Conservation (phyloP, 1,139 yeast genomes). For the Geotrichum bryndzae region DNA sequence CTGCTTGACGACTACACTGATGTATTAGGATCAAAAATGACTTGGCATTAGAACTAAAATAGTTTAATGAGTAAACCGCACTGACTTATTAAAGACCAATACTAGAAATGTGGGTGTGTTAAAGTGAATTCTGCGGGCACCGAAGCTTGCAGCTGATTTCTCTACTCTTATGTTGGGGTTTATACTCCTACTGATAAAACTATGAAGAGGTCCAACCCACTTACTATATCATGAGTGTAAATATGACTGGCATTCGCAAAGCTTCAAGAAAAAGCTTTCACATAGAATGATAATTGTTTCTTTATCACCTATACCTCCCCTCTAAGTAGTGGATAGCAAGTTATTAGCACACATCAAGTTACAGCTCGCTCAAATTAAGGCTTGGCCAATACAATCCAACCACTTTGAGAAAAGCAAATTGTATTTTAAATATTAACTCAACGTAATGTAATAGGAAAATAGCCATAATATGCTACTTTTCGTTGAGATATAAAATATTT, state of each 20-base stretch:
- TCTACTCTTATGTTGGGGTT: neutral
- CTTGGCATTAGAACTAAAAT: neutral
- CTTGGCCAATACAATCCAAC: too few relatives aligned
- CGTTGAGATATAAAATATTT: too few relatives aligned
- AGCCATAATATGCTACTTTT: too few relatives aligned
- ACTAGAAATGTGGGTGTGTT: neutral
- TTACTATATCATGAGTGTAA: neutral
- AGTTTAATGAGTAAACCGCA: neutral
- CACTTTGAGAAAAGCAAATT: too few relatives aligned
- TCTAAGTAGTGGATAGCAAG: neutral
- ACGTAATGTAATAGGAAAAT: too few relatives aligned
- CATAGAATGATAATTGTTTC: neutral
- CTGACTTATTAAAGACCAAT: too few relatives aligned
- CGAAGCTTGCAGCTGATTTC: neutral
- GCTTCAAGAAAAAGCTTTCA: neutral
- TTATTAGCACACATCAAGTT: too few relatives aligned
- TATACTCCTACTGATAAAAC: too few relatives aligned
- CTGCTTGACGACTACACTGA: neutral
- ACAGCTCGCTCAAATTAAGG: too few relatives aligned
- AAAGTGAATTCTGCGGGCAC: neutral
- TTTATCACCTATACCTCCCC: neutral
- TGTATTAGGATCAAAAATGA: neutral
- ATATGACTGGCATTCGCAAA: neutral
- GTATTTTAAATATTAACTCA: too few relatives aligned
- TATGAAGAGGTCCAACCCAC: too few relatives aligned